A percentile compares a stretch with the other conserved stretches of the same genome.
Evolutionary conservation across 1,284 basidiomycete genomes (phyloP).

Genomic region (Ustilago hordei): DNA sequence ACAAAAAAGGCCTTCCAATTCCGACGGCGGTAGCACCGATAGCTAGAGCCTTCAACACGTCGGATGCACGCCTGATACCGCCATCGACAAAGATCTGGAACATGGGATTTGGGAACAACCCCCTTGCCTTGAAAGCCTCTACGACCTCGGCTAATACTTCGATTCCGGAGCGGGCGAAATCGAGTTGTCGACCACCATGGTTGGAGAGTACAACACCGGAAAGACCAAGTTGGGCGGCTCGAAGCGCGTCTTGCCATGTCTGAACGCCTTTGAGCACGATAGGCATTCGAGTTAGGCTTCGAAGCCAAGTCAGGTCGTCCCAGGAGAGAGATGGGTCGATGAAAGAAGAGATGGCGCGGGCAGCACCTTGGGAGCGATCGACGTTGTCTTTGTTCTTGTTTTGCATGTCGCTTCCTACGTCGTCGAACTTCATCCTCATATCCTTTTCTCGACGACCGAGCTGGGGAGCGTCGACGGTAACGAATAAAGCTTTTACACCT

Average conservation of each 20-base stretch:
- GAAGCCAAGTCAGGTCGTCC: conserved; percentile 79
- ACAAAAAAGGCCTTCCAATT: conserved; percentile 87
- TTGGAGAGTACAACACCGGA: conserved; percentile 70
- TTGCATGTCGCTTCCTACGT: conserved; percentile 70
- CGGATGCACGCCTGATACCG: conserved; percentile 80
- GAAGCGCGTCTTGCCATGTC: conserved; percentile 78
- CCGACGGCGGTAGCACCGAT: conserved; percentile 92
- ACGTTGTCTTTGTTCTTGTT: conserved; percentile 62
- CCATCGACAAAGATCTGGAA: conserved; percentile 89
- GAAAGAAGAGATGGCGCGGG: conserved; percentile 72
- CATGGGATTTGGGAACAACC: conserved; percentile 74
- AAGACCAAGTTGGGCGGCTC: conserved; percentile 73
- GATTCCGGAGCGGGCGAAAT: conserved; percentile 65
- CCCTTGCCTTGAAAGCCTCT: conserved; percentile 76
- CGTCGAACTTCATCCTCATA: conserved; percentile 74
- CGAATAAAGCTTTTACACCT: conserved; percentile 83
- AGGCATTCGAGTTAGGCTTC: conserved; percentile 80
- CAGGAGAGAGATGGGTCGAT: conserved; percentile 72
- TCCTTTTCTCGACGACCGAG: conserved; percentile 88
- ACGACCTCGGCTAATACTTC: conserved; percentile 82
- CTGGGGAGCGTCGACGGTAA: conserved; percentile 90
- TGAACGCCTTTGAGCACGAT: conserved; percentile 83
- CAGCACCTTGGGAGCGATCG: conserved; percentile 62
- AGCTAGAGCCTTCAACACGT: conserved; percentile 87
- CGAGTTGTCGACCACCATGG: conserved; percentile 71